Conservation (phyloP, 129 eudicot species). For the Escallonia rubra region DNA sequence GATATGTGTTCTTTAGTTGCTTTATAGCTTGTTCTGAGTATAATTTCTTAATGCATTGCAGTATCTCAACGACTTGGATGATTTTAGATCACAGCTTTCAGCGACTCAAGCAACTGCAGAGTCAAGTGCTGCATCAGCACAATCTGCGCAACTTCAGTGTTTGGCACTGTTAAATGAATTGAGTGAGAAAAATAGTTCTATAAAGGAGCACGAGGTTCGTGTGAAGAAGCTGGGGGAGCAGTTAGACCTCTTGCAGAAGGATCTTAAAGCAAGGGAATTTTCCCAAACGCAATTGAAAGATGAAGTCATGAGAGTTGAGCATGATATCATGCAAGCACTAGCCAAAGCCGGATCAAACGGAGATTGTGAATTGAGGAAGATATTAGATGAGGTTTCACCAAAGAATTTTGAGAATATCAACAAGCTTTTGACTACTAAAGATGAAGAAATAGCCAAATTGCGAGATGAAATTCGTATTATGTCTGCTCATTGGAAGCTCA, state of each 20-base stretch:
- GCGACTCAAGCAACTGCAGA: constrained; percentile 77
- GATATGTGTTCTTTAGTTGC: background rate
- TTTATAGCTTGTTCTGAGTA: background rate
- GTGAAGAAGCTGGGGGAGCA: constrained; percentile 71
- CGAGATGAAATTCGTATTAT: constrained; percentile 71
- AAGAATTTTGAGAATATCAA: constrained; percentile 65
- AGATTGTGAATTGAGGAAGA: constrained; percentile 66
- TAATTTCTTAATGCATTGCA: constrained; percentile 19
- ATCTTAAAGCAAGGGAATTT: constrained; percentile 72
- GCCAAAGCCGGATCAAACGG: constrained; percentile 61
- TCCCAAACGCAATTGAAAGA: constrained; percentile 86
- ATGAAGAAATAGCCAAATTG: constrained; percentile 71
- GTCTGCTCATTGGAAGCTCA: constrained; percentile 92
- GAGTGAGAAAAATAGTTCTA: constrained; percentile 58
- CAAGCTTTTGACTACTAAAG: constrained; percentile 61
- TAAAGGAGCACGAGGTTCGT: constrained; percentile 76
- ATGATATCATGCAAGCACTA: constrained; percentile 74
- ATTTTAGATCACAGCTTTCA: constrained; percentile 62
- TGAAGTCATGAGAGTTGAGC: constrained; percentile 80
- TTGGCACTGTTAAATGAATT: constrained; percentile 59
- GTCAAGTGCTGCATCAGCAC: constrained; percentile 78
- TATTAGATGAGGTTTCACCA: constrained; percentile 85
- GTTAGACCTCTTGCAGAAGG: constrained; percentile 72
- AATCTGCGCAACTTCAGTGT: constrained; percentile 82
- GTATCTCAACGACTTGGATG: constrained; percentile 71